These are phyloP conservation scores for Aquilaria agallochum DNA, from an alignment of 441 rosid genomes.

Conservation along the genomic window DNA sequence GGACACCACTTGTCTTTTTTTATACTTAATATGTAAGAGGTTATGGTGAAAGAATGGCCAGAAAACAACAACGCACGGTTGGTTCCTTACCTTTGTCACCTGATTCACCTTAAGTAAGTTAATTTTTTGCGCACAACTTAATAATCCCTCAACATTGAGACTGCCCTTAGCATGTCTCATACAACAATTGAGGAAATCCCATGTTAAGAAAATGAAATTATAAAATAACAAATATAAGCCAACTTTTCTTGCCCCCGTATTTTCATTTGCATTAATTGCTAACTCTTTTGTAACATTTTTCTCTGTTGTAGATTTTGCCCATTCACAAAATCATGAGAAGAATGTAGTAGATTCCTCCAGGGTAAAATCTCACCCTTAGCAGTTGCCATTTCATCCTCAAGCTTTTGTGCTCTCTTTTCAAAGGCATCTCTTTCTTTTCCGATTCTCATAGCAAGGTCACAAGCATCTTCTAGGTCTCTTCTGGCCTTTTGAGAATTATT, in stretches of 20 bases:
- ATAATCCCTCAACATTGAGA: too few relatives aligned
- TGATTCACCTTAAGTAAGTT: too few relatives aligned
- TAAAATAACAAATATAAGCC: too few relatives aligned
- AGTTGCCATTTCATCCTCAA: constrained; percentile 66
- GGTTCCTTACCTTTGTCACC: too few relatives aligned
- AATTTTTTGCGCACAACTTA: too few relatives aligned
- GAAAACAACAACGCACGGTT: too few relatives aligned
- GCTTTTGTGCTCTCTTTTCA: constrained; percentile 68
- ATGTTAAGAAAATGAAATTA: too few relatives aligned
- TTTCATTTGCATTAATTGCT: constrained; percentile 50
- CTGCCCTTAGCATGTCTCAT: too few relatives aligned
- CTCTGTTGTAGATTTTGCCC: constrained; percentile 20
- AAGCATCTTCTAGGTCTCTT: constrained; percentile 89
- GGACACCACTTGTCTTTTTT: too few relatives aligned
- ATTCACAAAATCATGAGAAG: constrained; percentile 27
- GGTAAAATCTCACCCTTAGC: constrained; percentile 88
- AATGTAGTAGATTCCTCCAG: constrained; percentile 49
- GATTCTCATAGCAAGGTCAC: constrained; percentile 64
- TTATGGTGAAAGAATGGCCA: too few relatives aligned
- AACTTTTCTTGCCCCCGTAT: constrained; percentile 42
- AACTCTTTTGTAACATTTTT: constrained; percentile 22
- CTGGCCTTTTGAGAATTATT: constrained; percentile 54
- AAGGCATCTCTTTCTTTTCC: constrained; percentile 79
- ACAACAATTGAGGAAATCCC: too few relatives aligned
- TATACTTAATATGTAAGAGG: too few relatives aligned